phyloP scores from a whole-genome alignment of 2,329 filamentous ascomycete genomes.

The Calonectria henricotiae region DNA sequence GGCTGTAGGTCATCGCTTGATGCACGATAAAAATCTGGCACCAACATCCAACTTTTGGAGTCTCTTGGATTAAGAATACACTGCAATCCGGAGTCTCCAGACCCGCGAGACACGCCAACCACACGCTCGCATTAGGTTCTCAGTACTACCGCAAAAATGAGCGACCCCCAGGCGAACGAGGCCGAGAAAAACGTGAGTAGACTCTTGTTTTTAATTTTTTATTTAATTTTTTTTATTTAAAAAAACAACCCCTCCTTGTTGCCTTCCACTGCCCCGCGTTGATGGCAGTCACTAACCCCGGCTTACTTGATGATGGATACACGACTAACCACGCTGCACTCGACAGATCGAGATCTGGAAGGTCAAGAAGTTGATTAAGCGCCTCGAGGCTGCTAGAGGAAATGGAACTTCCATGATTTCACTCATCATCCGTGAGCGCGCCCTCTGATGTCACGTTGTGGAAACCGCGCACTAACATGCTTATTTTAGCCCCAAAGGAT shows the following conservation, averaged over 20 bases:
- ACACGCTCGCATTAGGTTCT: slow-evolving; percentile 49
- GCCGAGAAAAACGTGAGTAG: slow-evolving; percentile 92
- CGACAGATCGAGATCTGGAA: slow-evolving; percentile 86
- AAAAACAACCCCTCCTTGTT: slow-evolving; percentile 48
- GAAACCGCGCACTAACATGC: slow-evolving; percentile 51
- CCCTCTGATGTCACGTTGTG: slow-evolving; percentile 21
- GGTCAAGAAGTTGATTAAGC: slow-evolving; percentile 99
- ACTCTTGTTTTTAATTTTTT: slow-evolving; percentile 31
- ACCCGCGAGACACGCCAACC: slow-evolving; percentile 50
- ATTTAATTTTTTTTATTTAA: slow-evolving; percentile 33
- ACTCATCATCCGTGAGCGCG: slow-evolving; percentile 90
- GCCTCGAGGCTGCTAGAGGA: slow-evolving; percentile 95
- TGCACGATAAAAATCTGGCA: slow-evolving; percentile 57
- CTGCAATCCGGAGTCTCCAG: slow-evolving; percentile 45
- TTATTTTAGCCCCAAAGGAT: slow-evolving; percentile 87
- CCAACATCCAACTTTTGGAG: slow-evolving; percentile 55
- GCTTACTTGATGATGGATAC: slow-evolving; percentile 34
- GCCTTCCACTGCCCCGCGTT: slow-evolving; percentile 55
- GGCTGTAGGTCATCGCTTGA: slow-evolving; percentile 49
- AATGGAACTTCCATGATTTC: slow-evolving; percentile 99
- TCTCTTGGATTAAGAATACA: slow-evolving; percentile 47
- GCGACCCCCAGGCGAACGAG: slow-evolving; percentile 88
- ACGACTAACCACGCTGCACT: slow-evolving; percentile 41
- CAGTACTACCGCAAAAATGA: slow-evolving; percentile 76
- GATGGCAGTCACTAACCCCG: slow-evolving; percentile 33